Conservation (phyloP, 345 rosid species). For the Aquilaria yunnanensis region DNA sequence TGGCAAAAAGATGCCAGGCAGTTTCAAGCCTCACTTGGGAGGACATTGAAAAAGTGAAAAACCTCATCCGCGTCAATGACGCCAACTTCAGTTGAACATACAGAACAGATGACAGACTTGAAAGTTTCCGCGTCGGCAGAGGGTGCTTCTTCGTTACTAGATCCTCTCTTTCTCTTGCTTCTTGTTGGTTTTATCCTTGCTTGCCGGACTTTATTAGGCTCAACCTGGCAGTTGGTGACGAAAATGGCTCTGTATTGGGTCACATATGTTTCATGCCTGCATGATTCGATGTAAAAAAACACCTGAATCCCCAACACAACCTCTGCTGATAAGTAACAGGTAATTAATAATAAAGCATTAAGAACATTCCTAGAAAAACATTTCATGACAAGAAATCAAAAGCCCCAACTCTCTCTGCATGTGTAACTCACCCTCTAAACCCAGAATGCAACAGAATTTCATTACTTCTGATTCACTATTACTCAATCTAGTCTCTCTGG, state of each 20-base stretch:
- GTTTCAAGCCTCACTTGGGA: conserved; percentile 64
- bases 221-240: conserved; percentile 57
- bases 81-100: conserved; percentile 63
- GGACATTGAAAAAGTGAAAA: conserved; percentile 71
- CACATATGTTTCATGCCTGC: conserved; percentile 69
- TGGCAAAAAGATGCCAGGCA: too few relatives aligned
- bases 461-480: too few relatives aligned
- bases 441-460: too few relatives aligned
- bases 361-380: not conserved
- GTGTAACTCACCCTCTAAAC: too few relatives aligned
- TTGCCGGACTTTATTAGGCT: conserved; percentile 18
- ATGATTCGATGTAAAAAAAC: conserved; percentile 1
- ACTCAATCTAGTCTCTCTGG: too few relatives aligned
- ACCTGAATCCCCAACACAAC: not conserved
- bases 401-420: too few relatives aligned
- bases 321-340: not conserved
- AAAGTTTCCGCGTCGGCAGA: conserved; percentile 16
- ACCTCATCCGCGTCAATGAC: conserved; percentile 63
- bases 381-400: too few relatives aligned
- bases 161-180: conserved; percentile 41
- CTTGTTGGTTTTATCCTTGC: conserved; percentile 16
- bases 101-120: conserved; percentile 48
- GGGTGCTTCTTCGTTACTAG: conserved; percentile 20
- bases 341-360: not conserved
- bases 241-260: conserved; percentile 80